phyloP scores from a whole-genome alignment of 805 yeast genomes.

The Kluyveromyces aestuarii region DNA sequence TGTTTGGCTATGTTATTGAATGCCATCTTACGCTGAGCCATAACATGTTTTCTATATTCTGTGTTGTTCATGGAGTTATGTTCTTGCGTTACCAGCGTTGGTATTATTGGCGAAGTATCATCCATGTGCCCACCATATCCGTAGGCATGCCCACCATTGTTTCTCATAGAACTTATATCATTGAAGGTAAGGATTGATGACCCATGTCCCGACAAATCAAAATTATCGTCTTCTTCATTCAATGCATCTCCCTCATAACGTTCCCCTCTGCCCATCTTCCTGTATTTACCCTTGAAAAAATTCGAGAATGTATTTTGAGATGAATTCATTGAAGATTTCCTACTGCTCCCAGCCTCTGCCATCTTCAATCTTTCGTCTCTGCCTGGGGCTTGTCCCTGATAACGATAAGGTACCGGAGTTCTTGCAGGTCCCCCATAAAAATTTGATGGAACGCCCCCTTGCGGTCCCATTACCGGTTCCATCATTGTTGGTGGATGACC shows the following conservation, averaged over 20 bases:
- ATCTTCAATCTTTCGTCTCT: neutral
- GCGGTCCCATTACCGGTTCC: neutral
- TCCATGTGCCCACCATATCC: conserved; percentile 34
- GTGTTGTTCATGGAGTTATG: conserved; percentile 35
- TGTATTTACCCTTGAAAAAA: conserved; percentile 3
- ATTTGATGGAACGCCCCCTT: neutral
- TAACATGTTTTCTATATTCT: conserved; percentile 62
- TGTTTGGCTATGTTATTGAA: conserved; percentile 36
- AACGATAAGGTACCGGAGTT: neutral
- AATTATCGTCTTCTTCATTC: conserved; percentile 33
- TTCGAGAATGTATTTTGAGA: neutral
- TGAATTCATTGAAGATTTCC: conserved; percentile 3
- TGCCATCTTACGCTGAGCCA: conserved; percentile 55
- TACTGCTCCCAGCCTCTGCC: neutral
- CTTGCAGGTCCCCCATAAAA: neutral
- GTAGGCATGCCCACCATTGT: conserved; percentile 50
- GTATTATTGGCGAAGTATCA: conserved; percentile 69
- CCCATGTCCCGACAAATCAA: conserved; percentile 23
- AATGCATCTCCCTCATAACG: conserved; percentile 6
- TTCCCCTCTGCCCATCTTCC: neutral
- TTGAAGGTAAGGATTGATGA: conserved; percentile 45
- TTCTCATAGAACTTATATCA: conserved; percentile 55
- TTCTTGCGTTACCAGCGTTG: conserved; percentile 43
- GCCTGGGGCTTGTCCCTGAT: neutral
- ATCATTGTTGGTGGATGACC: conserved; percentile 1